Base-by-base conservation (phyloP, 371 early-diverging fungal species). In the Mortierella sp. region DNA sequence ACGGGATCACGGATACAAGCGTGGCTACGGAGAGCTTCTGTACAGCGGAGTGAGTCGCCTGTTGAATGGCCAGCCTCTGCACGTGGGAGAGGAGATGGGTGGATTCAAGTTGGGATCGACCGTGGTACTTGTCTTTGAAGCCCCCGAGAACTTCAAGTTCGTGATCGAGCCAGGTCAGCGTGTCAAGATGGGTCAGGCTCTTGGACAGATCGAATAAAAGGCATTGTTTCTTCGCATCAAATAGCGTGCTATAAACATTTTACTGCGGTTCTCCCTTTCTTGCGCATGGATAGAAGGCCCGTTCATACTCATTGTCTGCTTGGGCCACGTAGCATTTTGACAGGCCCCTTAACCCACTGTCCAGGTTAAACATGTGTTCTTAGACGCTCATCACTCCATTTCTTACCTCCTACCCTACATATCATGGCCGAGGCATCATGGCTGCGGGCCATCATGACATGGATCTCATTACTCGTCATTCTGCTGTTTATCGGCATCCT, bases 61-160 rank as follows among this genome's bases (percentile, higher is more conserved):
- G 7, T 71, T 92, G 52, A 85, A 84, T 9, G 94, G 94, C 17
- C 85, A 92, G 50, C 88, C 89, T 0, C 70, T 94, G 30, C 69
- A 61, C 15, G 83, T 84, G 53, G 98, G 97, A 49, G 92, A 96
- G 55, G 96, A 97, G 79, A 87, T 98, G 75, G 99, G 99, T 31
- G 96, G 97, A 24, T 98, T 99, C 82, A 87, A 86, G 53, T 83
- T 99, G 19, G 99, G 99, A 31, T 93, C 94, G 7, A 97, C 98
- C 0, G 90, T 99, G n/a, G 97, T 97, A 6, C 84, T 99, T 19
- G 95, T 99, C 32, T 99, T 98, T 84, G 97, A 97, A 72, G 98
- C 97, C 2, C 99, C 99, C 2, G 54, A 78, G 23, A 67, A 82
- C 17, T 97, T 97, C 80, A 80, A 86, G 76, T 98, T 96, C 79